Base-by-base conservation (phyloP, 306 rosid genomes). In the Senna siamea region DNA sequence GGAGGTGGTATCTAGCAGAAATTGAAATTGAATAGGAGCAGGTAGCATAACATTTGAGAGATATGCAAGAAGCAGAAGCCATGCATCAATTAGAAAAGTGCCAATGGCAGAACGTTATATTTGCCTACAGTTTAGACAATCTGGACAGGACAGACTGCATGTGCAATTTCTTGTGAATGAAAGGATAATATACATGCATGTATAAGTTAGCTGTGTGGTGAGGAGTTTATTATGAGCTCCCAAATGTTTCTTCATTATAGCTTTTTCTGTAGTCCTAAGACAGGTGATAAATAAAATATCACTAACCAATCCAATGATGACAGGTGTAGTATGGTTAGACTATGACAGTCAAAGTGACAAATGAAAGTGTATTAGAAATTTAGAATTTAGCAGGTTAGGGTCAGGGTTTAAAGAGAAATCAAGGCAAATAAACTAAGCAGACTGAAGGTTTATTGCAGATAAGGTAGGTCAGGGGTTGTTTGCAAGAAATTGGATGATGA, bases 1-100 rank as follows among this genome's bases (percentile, higher is more conserved):
- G 48, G 73, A 77, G 44, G 68, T 57, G 46, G 34, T 60, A 64
- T 80, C 53, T 34, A 35, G 2, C 35, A 69, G 20, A 71, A 61
- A 65, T 65, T 8, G 35, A 70, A 78, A 48, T 48, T 48, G 54
- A 15, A 48, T n/a, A n/a, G 9, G 54, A 48, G 20, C 20, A 6
- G 9, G 5, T 4, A 47, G 0, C 6, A 47, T 47, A 13, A 47
- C 7, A 47, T 47, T 47, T 18, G 14, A 47, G 7, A 47, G 14
- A 2, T 47, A 43, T 5, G 18, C 7, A 47, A 47, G 52, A 47
- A 47, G 52, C 17, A 47, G 7, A 6, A 15, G 52, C 52, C 14
- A 47, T 47, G 19, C 18, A 47, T 47, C 52, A 47, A 13, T 47
- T 47, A 13, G 18, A 47, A 47, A 18, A 28, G 51, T 28, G 54